Evolutionary conservation across 2,329 filamentous ascomycete species (phyloP).

Genomic region (Rhytidhysteron rufulum): DNA sequence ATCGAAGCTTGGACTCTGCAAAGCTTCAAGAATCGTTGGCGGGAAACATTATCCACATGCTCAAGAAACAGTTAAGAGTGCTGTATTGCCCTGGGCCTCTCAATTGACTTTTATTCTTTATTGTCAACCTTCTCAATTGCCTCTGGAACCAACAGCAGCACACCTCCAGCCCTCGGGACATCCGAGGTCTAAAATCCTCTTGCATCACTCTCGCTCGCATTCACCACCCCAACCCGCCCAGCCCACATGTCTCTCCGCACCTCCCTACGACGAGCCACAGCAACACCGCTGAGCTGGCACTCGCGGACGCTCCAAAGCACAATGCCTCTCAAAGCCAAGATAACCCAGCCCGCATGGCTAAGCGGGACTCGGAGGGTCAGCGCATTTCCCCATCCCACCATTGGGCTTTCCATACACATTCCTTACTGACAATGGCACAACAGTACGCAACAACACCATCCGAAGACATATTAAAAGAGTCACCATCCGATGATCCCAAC

Average conservation of each 20-base stretch:
- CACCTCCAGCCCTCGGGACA: conserved; percentile 17
- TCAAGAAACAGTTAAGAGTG: no score
- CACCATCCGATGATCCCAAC: conserved; percentile 68
- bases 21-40: no score
- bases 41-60: neutral
- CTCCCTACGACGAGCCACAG: conserved; percentile 35
- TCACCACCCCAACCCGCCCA: neutral
- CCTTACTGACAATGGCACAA: conserved; percentile 11
- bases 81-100: no score
- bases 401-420: no score
- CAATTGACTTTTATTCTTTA: no score
- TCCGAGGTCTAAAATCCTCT: conserved; percentile 34
- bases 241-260: conserved; percentile 45
- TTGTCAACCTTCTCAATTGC: neutral
- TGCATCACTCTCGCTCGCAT: conserved; percentile 8
- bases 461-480: conserved; percentile 46
- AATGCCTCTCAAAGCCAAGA: conserved; percentile 81
- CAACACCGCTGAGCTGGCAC: conserved; percentile 37
- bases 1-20: no score
- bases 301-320: conserved; percentile 28
- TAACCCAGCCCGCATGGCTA: conserved; percentile 57
- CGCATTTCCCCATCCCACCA: conserved; percentile 7
- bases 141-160: neutral
- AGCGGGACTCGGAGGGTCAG: conserved; percentile 52
- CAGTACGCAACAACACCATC: conserved; percentile 34